These are phyloP conservation scores for Paramecium caudatum DNA, from an alignment of 73 alveolate genomes.

Conservation along the genomic window DNA sequence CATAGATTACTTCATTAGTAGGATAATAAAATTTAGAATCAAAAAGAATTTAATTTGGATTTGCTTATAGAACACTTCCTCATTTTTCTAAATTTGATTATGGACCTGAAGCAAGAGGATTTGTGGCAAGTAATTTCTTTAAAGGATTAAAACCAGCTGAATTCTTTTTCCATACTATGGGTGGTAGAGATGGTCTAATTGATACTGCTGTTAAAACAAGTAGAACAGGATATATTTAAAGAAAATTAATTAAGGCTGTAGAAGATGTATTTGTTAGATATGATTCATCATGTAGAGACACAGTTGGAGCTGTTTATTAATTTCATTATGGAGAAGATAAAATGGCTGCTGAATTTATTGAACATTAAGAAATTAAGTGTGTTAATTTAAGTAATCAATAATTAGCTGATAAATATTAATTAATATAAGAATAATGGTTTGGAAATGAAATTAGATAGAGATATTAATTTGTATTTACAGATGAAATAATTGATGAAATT, in stretches of 20 bases:
- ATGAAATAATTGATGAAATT: neutral
- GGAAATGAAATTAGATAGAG: conserved; percentile 48
- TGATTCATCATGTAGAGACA: conserved; percentile 75
- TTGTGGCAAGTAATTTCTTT: conserved; percentile 98
- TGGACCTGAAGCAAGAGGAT: conserved; percentile 99
- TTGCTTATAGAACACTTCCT: conserved; percentile 98
- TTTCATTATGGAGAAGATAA: conserved; percentile 73
- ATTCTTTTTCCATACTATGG: conserved; percentile 99
- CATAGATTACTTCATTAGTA: conserved; percentile 99
- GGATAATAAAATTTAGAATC: conserved; percentile 99
- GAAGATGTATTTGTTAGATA: conserved; percentile 98
- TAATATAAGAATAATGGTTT: conserved; percentile 59
- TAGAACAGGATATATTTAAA: conserved; percentile 99
- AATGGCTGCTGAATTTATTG: conserved; percentile 74
- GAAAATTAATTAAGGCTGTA: conserved; percentile 98
- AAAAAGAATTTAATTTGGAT: conserved; percentile 98
- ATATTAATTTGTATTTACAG: conserved; percentile 32
- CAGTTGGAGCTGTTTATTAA: conserved; percentile 66
- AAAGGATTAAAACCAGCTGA: conserved; percentile 98
- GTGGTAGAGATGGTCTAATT: conserved; percentile 99
- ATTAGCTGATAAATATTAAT: conserved; percentile 57
- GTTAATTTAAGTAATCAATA: conserved; percentile 59
- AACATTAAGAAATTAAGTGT: conserved; percentile 65
- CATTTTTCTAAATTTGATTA: conserved; percentile 99
- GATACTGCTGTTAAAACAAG: conserved; percentile 99